Base-by-base conservation (phyloP, 306 rosid species). In the Glycine soja region DNA sequence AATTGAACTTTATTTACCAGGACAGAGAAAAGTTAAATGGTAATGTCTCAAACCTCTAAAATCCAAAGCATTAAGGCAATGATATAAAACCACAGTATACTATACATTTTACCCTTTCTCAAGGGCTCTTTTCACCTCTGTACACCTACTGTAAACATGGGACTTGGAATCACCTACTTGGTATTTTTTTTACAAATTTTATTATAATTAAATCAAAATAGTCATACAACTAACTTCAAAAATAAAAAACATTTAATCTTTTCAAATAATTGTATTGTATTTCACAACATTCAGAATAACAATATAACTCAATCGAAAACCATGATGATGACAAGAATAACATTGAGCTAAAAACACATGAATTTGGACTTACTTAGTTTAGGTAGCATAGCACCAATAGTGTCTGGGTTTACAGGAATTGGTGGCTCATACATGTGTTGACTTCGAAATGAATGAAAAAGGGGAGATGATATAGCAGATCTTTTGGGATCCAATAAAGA, bases 401-500 rank as follows among this genome's bases (percentile, higher is more conserved):
- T 96, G 70, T 90, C 97, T 10, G 91, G 88, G 84, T 90, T 90
- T 80, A 92, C 94, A 56, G 91, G 88, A 75, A 92, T 84, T 66
- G 96, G 89, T 66, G 89, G 81, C 84, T 96, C 99, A 62, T 90
- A 96, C 89, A 91, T 90, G 81, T 90, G 98, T 66, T 96, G 99
- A 73, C 88, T 86, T 68, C 95, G 97, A 84, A 89, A 96, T 67
- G 99, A 91, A 85, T 96, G 95, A 81, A 92, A 96, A 79, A 90
- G 84, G 77, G 97, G 85, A 78, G 97, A 77, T 68, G 90, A 48
- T 70, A 88, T 75, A 8, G 90, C 74, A 30, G 91, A 93, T 88
- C 97, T 88, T 87, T 88, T 92, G 16, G 98, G 97, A 87, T 96
- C 99, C 92, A 96, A 87, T 89, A 96, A 88, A 71, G 99, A 92